Evolutionary conservation across 2,329 filamentous ascomycete genomes (phyloP).

Genomic region (Colletotrichum sp.): DNA sequence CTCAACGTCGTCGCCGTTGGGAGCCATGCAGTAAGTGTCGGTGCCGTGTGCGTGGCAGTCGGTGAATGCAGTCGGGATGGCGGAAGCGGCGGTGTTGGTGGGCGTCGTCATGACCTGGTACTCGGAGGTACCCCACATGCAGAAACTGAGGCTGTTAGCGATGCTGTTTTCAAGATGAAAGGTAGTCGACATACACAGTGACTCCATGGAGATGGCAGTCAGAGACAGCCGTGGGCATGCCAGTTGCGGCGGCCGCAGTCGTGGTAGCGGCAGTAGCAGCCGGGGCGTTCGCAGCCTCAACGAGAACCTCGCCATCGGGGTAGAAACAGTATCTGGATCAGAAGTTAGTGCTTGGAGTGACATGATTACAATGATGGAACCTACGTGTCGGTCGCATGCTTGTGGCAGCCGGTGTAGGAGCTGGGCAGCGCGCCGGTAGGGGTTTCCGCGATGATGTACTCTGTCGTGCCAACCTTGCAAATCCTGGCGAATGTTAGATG

Average conservation of each 20-base stretch:
- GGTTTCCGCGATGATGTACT: constrained; percentile 16
- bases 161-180: not conserved
- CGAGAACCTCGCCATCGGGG: constrained; percentile 45
- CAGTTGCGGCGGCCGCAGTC: not conserved
- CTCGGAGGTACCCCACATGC: constrained; percentile 47
- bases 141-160: constrained; percentile 39
- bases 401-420: constrained; percentile 51
- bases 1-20: constrained; percentile 65
- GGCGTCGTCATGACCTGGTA: constrained; percentile 50
- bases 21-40: constrained; percentile 66
- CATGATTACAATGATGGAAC: constrained; percentile 1
- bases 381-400: constrained; percentile 55
- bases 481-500: not conserved
- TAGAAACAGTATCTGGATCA: constrained; percentile 46
- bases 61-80: constrained; percentile 65
- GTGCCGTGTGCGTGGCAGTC: constrained; percentile 67
- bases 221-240: constrained; percentile 40
- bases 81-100: constrained; percentile 53
- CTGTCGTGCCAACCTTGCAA: constrained; percentile 17
- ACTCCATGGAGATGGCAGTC: constrained; percentile 47
- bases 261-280: constrained; percentile 14
- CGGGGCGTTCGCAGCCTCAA: constrained; percentile 32
- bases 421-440: constrained; percentile 28
- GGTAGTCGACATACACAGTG: constrained; percentile 37
- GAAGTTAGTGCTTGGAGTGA: not conserved